Evolutionary conservation across 2,329 filamentous ascomycete genomes (phyloP).

Genomic region (Pseudogymnoascus sp.): DNA sequence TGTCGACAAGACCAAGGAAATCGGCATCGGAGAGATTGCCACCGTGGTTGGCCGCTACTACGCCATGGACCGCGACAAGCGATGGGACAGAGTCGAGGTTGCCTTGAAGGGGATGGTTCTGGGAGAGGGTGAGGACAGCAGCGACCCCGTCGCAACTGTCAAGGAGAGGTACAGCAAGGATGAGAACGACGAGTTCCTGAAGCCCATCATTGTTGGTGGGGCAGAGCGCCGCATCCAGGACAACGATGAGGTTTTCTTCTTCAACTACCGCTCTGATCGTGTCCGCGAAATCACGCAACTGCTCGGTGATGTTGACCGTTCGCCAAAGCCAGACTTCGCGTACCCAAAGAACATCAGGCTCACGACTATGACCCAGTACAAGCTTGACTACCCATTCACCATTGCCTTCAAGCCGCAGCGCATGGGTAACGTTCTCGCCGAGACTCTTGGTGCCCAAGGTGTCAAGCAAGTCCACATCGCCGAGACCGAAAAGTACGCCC

Average conservation of each 20-base stretch:
- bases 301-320: slow-evolving; percentile 84
- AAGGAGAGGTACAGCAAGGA: slow-evolving; percentile 78
- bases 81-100: slow-evolving; percentile 90
- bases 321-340: slow-evolving; percentile 79
- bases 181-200: slow-evolving; percentile 96
- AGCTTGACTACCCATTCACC: slow-evolving; percentile 85
- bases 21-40: slow-evolving; percentile 78
- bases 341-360: slow-evolving; percentile 83
- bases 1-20: slow-evolving; percentile 69
- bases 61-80: slow-evolving; percentile 99
- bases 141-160: slow-evolving; percentile 78
- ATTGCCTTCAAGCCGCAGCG: slow-evolving; percentile 88
- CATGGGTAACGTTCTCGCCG: slow-evolving; percentile 97
- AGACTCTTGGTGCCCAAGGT: slow-evolving; percentile 85
- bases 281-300: slow-evolving; percentile 94
- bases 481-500: slow-evolving; percentile 98
- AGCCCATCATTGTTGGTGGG: slow-evolving; percentile 90
- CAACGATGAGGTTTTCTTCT: slow-evolving; percentile 93
- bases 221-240: slow-evolving; percentile 78
- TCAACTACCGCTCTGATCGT: slow-evolving; percentile 99
- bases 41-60: slow-evolving; percentile 95
- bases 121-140: slow-evolving; percentile 79
- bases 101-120: slow-evolving; percentile 78
- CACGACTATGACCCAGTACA: slow-evolving; percentile 98
- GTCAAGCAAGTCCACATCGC: slow-evolving; percentile 93